These are phyloP conservation scores for Wickerhamomyces xylosicus DNA, from an alignment of 805 yeast species.

Conservation along the genomic window DNA sequence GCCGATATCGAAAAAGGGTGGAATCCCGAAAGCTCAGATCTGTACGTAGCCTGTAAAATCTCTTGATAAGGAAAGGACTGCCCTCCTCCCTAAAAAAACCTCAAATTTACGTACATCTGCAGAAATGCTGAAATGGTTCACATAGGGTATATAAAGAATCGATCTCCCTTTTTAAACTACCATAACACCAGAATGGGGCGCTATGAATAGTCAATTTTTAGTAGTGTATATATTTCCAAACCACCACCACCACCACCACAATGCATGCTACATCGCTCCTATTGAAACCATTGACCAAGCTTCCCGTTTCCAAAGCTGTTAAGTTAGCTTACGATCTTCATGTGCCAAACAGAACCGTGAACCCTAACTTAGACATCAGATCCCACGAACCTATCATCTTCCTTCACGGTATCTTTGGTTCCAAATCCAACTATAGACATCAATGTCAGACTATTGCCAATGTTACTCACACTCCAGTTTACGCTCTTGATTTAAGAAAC, in stretches of 20 bases:
- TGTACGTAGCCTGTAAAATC: no score
- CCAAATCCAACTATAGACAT: slow-evolving; percentile 28
- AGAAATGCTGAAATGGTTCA: no score
- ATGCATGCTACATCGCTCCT: slow-evolving; percentile 6
- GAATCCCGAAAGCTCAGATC: no score
- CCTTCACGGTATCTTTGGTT: slow-evolving; percentile 41
- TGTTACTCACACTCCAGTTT: slow-evolving; percentile 22
- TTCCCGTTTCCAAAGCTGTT: slow-evolving; percentile 14
- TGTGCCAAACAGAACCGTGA: slow-evolving; percentile 18
- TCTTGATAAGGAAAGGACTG: no score
- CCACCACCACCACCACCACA: not conserved
- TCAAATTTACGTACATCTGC: no score
- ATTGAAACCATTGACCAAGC: slow-evolving; percentile 3
- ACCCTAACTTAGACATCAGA: slow-evolving; percentile 15
- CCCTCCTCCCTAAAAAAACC: no score
- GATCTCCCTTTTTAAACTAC: no score
- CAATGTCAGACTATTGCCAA: slow-evolving; percentile 27
- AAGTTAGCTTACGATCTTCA: slow-evolving; percentile 16
- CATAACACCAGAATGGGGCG: no score
- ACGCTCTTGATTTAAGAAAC: slow-evolving; percentile 36
- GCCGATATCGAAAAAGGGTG: no score
- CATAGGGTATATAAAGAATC: no score
- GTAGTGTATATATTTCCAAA: no score
- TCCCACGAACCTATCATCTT: slow-evolving; percentile 27
- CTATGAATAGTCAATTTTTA: no score